Evolutionary conservation across 495 filamentous ascomycete genomes (phyloP), one percentile per base, ranked within the genome.

Genomic region (Neurospora sublineolata): DNA sequence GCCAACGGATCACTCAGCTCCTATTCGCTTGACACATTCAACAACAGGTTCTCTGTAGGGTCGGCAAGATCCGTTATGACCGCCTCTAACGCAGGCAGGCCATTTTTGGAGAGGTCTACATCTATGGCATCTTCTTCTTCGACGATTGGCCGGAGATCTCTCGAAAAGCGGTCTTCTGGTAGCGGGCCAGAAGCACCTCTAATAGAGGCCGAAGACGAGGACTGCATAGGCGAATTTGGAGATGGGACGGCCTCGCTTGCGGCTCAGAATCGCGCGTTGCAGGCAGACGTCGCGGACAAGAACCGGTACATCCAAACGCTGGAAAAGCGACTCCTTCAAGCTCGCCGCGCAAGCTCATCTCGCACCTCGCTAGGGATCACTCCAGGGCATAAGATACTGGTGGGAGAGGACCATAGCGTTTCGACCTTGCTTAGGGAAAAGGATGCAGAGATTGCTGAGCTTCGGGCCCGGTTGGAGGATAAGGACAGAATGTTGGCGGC

Each of bases 291-390:
- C 10, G 86, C 86, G 12, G 96, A 98, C 81, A 97, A 97, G 82
- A 97, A 96, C 74, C 92, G 96, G 52, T 99, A 99, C 79, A 97
- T 98, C 73, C 86, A 90, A 36, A 97, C 94, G 0, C 83, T 99
- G 3, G 95, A 99, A 83, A 93, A 94, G 77, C 89, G 95, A 10
- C 83, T 99, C 0, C 84, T 98, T 18, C 95, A 99, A 77, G 95
- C 96, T 30, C 87, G 96, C 69, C 89, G 95, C 30, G 93, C 93
- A 11, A 97, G 94, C 80, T 93, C 96, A 69, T 93, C 92, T 3
- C 87, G 94, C 33, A 89, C 94, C 68, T 95, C 93, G 38, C 86
- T 90, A 38, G 89, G 89, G 3, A 83, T 93, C 69, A 85, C 83
- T 1, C 78, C 82, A 18, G 83, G 86, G 40, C 91, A 89, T 75